Conservation (phyloP, 108 stramenopile species). For the Stephanodiscus minutulus region DNA sequence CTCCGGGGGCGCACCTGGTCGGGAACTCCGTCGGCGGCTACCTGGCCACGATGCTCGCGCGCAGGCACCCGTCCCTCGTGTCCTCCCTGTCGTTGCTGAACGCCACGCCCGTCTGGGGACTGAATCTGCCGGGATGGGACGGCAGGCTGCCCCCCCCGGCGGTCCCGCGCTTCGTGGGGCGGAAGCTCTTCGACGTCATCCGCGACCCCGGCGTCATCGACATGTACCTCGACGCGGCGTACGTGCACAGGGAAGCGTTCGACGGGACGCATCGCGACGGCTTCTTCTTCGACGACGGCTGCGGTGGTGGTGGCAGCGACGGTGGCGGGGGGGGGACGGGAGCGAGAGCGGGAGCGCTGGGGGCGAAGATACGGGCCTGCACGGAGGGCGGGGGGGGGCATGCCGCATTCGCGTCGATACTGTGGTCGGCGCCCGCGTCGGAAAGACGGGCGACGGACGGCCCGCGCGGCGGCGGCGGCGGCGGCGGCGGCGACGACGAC, state of each 20-base stretch:
- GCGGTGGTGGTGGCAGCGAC: neutral
- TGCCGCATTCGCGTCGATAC: conserved; percentile 82
- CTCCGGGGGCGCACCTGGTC: conserved; percentile 62
- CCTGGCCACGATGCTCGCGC: conserved; percentile 63
- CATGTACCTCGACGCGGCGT: conserved; percentile 62
- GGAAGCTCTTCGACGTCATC: conserved; percentile 70
- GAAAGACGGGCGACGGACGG: neutral
- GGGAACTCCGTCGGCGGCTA: conserved; percentile 85
- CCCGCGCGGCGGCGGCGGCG: neutral
- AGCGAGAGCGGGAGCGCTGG: neutral
- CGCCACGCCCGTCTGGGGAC: conserved; percentile 89
- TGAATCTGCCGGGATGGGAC: conserved; percentile 80
- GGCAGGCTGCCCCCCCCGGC: conserved; percentile 68
- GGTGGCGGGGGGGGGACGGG: conserved; percentile 21
- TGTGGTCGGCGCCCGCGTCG: conserved; percentile 72
- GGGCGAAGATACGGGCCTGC: conserved; percentile 57
- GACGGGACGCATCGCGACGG: conserved; percentile 42
- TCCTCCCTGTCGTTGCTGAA: conserved; percentile 67
- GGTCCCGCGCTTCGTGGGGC: conserved; percentile 61
- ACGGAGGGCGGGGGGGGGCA: conserved; percentile 84
- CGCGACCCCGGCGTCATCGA: conserved; percentile 66
- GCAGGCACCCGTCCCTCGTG: conserved; percentile 56
- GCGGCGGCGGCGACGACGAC: neutral
- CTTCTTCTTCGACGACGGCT: conserved; percentile 4
- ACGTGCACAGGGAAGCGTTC: conserved; percentile 57